Evolutionary conservation across 129 eudicot species (phyloP).

Genomic region (Flaveria ramosissima): DNA sequence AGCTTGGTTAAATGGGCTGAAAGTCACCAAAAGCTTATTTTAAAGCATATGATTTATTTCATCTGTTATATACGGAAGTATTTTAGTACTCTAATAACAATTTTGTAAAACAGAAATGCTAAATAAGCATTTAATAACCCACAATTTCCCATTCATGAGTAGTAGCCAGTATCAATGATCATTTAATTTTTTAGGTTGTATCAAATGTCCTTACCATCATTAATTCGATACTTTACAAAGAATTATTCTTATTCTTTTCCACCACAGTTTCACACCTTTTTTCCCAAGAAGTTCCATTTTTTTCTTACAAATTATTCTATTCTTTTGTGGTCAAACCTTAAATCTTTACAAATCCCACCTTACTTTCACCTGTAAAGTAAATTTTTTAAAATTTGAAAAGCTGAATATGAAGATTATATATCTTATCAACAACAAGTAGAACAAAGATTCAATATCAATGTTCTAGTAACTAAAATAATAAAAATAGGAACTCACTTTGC

Average conservation of each 20-base stretch:
- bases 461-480: too few relatives aligned
- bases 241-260: neutral
- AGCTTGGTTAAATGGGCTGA: neutral
- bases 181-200: neutral
- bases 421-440: neutral
- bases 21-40: neutral
- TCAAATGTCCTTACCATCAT: neutral
- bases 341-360: neutral
- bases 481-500: neutral
- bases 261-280: neutral
- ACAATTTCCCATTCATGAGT: neutral
- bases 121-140: neutral
- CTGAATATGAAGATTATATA: neutral
- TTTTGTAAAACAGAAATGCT: neutral
- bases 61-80: neutral
- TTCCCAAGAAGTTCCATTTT: neutral
- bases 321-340: neutral
- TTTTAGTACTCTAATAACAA: neutral
- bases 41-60: neutral
- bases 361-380: neutral
- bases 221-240: too few relatives aligned
- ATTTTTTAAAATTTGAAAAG: neutral
- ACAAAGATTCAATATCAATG: neutral
- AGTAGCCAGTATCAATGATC: neutral
- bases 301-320: too few relatives aligned